Conservation (phyloP, 108 stramenopile species). For the Cyclostephanos tholiformis region DNA sequence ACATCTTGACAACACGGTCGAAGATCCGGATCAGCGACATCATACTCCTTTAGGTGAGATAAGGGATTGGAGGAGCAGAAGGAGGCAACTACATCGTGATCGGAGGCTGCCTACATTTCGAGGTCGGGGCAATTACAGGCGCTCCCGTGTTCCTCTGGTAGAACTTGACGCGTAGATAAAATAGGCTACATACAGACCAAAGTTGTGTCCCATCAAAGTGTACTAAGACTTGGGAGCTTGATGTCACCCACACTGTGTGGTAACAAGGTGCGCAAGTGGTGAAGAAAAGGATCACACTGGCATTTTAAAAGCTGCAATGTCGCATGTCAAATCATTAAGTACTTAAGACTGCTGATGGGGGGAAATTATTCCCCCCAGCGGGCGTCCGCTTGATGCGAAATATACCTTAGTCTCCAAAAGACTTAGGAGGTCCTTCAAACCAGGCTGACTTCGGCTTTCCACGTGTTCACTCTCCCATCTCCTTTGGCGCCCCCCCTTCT, state of each 20-base stretch:
- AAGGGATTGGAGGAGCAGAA: constrained; percentile 22
- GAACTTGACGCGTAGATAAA: constrained; percentile 1
- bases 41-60: constrained; percentile 12
- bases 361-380: no score
- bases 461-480: background rate
- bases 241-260: no score
- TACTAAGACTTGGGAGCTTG: no score
- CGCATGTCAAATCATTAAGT: no score
- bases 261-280: no score
- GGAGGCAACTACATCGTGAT: constrained; percentile 8
- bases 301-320: no score
- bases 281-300: no score
- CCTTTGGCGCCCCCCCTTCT: background rate
- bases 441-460: background rate
- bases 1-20: background rate
- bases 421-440: no score
- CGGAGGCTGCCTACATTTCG: background rate
- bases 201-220: no score
- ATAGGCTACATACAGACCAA: background rate
- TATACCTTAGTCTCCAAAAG: no score
- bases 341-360: no score
- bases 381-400: no score
- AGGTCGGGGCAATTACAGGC: constrained; percentile 2
- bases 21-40: constrained; percentile 1
- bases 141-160: constrained; percentile 5